Percentiles rank a stretch among this genome's conserved stretches.
Conservation (phyloP, 2,329 filamentous ascomycete genomes). For the Colletotrichum sp. region DNA sequence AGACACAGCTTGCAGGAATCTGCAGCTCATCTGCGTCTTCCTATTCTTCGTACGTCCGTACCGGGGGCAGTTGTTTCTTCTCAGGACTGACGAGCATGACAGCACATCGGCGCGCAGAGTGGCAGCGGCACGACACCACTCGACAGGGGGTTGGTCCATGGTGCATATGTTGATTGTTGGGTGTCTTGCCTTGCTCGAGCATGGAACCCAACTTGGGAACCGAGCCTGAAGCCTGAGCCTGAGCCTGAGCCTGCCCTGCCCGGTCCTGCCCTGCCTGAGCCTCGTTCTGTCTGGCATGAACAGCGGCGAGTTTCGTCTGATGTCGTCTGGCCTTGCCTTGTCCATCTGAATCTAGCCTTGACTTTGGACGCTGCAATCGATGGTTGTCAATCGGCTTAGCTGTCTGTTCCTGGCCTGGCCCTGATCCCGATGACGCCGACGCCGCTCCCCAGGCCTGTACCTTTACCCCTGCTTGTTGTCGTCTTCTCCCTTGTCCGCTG, state of each 20-base stretch:
- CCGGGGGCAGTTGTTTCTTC: neutral
- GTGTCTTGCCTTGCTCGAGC: neutral
- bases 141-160: neutral
- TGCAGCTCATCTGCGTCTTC: constrained; percentile 14
- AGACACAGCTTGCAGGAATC: constrained; percentile 15
- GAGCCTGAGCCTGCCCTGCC: neutral
- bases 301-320: neutral
- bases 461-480: neutral
- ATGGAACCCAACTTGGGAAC: constrained; percentile 7
- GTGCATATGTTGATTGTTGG: neutral
- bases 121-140: constrained; percentile 4
- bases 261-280: neutral
- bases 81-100: neutral
- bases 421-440: neutral
- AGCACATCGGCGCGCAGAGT: neutral
- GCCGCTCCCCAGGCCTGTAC: neutral
- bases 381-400: neutral
- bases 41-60: constrained; percentile 17
- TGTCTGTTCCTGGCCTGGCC: neutral
- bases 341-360: neutral
- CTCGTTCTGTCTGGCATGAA: neutral
- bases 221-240: neutral
- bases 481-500: neutral
- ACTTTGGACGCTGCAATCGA: neutral
- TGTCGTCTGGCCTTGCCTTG: neutral